A percentile compares a stretch with the other conserved stretches of the same genome.
phyloP scores from a whole-genome alignment of 2,329 filamentous ascomycete genomes.

The Sporothrix dimorphospora region DNA sequence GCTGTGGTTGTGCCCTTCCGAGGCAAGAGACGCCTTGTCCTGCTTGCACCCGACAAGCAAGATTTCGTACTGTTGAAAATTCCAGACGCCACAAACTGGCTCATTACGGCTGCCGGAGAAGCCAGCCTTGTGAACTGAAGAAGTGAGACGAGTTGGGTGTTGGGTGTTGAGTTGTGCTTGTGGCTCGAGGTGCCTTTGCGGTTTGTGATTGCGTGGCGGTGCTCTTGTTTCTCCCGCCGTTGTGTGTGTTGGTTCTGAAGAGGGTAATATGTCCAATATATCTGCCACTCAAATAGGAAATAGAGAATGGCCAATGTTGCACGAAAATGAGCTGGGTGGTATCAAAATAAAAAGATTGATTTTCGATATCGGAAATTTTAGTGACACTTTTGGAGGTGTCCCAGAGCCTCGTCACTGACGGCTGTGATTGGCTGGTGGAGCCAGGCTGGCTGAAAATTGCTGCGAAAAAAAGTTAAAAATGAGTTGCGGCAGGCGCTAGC shows the following conservation, averaged over 20 bases:
- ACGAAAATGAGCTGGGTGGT: background rate
- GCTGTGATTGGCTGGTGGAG: conserved; percentile 20
- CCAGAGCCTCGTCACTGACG: background rate
- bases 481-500: background rate
- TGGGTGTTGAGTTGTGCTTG: background rate
- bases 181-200: too few relatives aligned
- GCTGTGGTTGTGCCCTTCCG: background rate
- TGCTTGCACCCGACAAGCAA: background rate
- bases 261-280: background rate
- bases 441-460: background rate
- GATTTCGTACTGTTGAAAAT: background rate
- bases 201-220: background rate
- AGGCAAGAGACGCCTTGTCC: background rate
- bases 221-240: background rate
- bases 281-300: background rate
- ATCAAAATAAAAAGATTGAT: background rate
- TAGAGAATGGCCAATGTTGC: background rate
- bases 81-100: background rate
- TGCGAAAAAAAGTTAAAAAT: conserved; percentile 1
- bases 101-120: background rate
- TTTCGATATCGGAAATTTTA: background rate
- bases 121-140: background rate
- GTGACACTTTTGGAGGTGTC: background rate
- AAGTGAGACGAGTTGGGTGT: background rate
- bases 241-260: background rate